phyloP scores from a whole-genome alignment of 1,139 yeast genomes.

The Hyphopichia wangnamkhiaoensis region DNA sequence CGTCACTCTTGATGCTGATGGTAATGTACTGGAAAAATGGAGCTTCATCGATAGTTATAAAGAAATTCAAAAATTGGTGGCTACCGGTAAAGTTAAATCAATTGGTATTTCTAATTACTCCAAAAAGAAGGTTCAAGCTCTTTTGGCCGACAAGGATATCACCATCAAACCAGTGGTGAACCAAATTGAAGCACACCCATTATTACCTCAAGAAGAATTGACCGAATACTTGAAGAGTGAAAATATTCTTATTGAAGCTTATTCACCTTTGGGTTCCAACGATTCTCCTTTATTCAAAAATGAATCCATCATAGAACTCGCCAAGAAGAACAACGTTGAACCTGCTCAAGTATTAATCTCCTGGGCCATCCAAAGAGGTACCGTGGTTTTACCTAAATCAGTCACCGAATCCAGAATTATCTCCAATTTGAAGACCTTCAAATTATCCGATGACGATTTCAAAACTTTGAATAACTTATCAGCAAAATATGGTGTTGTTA shows the following conservation, averaged over 20 bases:
- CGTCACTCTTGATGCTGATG: slow-evolving; percentile 8
- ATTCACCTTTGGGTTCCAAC: slow-evolving; percentile 76
- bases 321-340: slow-evolving; percentile 54
- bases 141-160: slow-evolving; percentile 43
- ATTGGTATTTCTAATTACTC: slow-evolving; percentile 83
- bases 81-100: slow-evolving; percentile 57
- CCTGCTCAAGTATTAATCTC: slow-evolving; percentile 69
- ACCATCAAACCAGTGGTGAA: slow-evolving; percentile 66
- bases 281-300: slow-evolving; percentile 65
- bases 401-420: slow-evolving; percentile 59
- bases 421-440: slow-evolving; percentile 54
- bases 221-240: slow-evolving; percentile 53
- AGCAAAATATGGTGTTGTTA: no score
- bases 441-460: slow-evolving; percentile 56
- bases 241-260: slow-evolving; percentile 67
- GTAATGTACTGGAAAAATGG: slow-evolving; percentile 38
- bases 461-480: no score
- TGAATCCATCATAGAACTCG: slow-evolving; percentile 49
- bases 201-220: slow-evolving; percentile 68
- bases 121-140: slow-evolving; percentile 44
- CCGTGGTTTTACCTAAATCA: slow-evolving; percentile 77
- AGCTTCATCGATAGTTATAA: slow-evolving; percentile 64
- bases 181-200: slow-evolving; percentile 78
- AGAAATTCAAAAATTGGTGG: slow-evolving; percentile 58
- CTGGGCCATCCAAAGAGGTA: slow-evolving; percentile 73